Percentiles rank a stretch among this genome's conserved stretches.
Conservation (phyloP, 2,329 filamentous ascomycete species). For the Ophiostoma tasmaniense region DNA sequence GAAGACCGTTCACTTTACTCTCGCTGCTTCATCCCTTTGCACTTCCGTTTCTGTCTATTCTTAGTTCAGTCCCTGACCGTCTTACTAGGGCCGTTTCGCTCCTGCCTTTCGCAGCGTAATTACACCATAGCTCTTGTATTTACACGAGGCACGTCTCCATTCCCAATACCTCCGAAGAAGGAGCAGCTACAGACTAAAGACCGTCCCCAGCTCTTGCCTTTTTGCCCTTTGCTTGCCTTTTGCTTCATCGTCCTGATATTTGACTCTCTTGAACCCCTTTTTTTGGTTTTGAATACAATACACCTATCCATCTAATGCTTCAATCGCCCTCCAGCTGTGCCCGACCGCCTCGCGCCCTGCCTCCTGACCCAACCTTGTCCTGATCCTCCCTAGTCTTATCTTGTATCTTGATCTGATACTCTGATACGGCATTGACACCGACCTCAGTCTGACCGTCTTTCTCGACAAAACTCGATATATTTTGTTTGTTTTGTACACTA, state of each 20-base stretch:
- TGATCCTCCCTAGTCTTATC: not conserved
- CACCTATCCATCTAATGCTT: not conserved
- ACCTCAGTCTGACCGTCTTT: constrained; percentile 2
- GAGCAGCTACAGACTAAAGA: not conserved
- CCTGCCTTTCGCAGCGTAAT: constrained; percentile 1
- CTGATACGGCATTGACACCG: constrained; percentile 7
- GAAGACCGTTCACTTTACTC: not conserved
- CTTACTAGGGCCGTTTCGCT: not conserved
- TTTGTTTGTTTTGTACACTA: not conserved
- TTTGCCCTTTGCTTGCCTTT: not conserved
- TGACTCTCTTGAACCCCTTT: not conserved
- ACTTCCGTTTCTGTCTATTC: not conserved
- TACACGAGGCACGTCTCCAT: constrained; percentile 3
- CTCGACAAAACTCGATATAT: not conserved
- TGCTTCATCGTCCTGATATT: not conserved
- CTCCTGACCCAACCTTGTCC: not conserved
- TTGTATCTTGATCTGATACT: not conserved
- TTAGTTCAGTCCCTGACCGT: not conserved
- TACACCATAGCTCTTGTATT: not conserved
- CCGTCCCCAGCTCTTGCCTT: not conserved
- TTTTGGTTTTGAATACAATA: too few relatives aligned
- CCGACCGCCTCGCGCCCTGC: not conserved
- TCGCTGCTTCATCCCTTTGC: not conserved
- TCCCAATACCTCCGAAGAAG: constrained; percentile 2
- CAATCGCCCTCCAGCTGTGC: constrained; percentile 1